Percentiles rank a stretch among this genome's conserved stretches.
Evolutionary conservation across 805 yeast species (phyloP).

Genomic region (Saccharomycopsis sp.): DNA sequence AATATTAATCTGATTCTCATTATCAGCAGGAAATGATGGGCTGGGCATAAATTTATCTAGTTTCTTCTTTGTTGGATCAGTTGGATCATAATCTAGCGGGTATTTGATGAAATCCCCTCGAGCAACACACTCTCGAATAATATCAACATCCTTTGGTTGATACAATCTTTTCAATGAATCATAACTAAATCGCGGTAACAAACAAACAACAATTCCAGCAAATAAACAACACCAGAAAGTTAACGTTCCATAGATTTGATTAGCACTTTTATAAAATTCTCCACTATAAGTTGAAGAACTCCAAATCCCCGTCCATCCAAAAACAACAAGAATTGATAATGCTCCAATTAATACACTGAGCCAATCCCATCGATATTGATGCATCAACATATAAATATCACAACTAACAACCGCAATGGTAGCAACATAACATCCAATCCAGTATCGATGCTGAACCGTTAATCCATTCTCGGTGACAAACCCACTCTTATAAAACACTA

Average conservation of each 20-base stretch:
- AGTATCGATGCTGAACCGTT: constrained; percentile 61
- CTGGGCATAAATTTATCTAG: constrained; percentile 35
- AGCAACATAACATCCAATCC: constrained; percentile 63
- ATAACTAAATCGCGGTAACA: constrained; percentile 59
- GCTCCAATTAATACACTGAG: constrained; percentile 47
- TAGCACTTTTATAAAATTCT: constrained; percentile 63
- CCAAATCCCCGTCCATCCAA: constrained; percentile 81
- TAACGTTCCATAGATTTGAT: constrained; percentile 53
- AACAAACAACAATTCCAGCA: constrained; percentile 56
- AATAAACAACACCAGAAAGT: constrained; percentile 63
- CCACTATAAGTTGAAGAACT: constrained; percentile 44
- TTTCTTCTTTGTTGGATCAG: constrained; percentile 60
- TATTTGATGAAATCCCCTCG: constrained; percentile 62
- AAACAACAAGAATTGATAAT: constrained; percentile 53
- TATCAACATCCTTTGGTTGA: constrained; percentile 63
- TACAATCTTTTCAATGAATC: constrained; percentile 48
- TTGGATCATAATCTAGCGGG: constrained; percentile 69
- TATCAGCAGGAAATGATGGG: neutral
- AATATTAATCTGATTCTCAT: neutral
- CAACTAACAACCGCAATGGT: constrained; percentile 62
- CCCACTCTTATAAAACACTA: constrained; percentile 38
- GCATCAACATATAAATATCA: constrained; percentile 56
- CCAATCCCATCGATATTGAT: constrained; percentile 82
- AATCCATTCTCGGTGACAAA: constrained; percentile 47
- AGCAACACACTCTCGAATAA: constrained; percentile 61